These are phyloP conservation scores for Hypoxylon crocopeplum DNA, from an alignment of 495 filamentous ascomycete genomes.

Conservation along the genomic window DNA sequence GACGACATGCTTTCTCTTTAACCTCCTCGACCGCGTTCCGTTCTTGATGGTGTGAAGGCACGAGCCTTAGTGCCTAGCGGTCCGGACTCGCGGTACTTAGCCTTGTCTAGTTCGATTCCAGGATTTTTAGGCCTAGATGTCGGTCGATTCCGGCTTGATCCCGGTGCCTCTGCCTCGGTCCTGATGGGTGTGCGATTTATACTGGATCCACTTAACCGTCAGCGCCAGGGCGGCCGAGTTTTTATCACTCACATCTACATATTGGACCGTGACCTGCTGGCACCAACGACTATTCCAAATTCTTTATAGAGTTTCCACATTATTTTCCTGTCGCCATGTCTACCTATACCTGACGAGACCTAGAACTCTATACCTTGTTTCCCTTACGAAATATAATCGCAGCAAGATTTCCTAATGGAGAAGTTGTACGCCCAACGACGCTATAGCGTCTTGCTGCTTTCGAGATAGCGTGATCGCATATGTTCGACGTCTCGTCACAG, in stretches of 20 bases:
- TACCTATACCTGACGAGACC: neutral
- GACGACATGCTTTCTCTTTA: neutral
- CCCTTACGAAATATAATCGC: conserved; percentile 14
- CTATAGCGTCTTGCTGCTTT: conserved; percentile 1
- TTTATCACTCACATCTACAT: conserved; percentile 5
- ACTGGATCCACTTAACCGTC: conserved; percentile 10
- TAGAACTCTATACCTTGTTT: conserved; percentile 21
- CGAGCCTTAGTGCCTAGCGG: conserved; percentile 18
- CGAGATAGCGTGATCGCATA: neutral
- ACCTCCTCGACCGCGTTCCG: neutral
- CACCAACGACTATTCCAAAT: conserved; percentile 6
- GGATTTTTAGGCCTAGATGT: conserved; percentile 2
- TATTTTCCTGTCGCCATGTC: neutral
- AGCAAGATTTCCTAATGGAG: conserved; percentile 2
- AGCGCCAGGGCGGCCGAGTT: neutral
- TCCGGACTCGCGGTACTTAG: conserved; percentile 21
- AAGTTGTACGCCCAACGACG: neutral
- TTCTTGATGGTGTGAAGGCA: conserved; percentile 20
- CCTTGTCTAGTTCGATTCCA: conserved; percentile 13
- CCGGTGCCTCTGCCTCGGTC: conserved; percentile 8
- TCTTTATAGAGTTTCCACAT: conserved; percentile 1
- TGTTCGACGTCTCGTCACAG: conserved; percentile 1
- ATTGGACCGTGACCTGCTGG: neutral
- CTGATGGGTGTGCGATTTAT: neutral
- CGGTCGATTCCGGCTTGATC: conserved; percentile 23